phyloP scores from a whole-genome alignment of 2,329 filamentous ascomycete species.

The Xylariales sp. region DNA sequence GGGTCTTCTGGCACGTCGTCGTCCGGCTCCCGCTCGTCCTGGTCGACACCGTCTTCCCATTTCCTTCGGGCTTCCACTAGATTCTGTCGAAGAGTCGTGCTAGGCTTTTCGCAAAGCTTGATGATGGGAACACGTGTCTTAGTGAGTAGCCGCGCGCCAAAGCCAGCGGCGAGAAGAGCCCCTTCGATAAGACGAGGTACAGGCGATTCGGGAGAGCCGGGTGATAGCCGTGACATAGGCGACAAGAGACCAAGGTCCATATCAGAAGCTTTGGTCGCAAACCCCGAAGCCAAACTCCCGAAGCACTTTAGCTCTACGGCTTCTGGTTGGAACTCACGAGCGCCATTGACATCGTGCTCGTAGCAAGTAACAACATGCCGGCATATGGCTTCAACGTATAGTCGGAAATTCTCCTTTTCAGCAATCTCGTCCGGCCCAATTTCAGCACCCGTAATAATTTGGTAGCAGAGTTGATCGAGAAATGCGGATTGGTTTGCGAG shows the following conservation, averaged over 20 bases:
- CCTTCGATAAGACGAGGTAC: conserved; percentile 82
- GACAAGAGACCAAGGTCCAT: conserved; percentile 88
- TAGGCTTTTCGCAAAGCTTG: conserved; percentile 82
- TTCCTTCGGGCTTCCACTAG: conserved; percentile 74
- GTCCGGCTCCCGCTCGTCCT: conserved; percentile 55
- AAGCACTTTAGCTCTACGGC: conserved; percentile 80
- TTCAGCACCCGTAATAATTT: conserved; percentile 68
- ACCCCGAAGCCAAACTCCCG: conserved; percentile 85
- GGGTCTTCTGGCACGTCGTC: conserved; percentile 49
- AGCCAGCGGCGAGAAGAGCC: conserved; percentile 75
- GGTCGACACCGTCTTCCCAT: conserved; percentile 72
- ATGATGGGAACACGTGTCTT: conserved; percentile 87
- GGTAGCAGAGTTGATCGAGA: conserved; percentile 61
- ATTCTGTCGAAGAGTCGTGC: conserved; percentile 67
- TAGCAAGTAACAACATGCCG: conserved; percentile 66
- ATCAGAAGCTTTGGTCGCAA: conserved; percentile 87
- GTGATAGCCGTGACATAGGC: conserved; percentile 65
- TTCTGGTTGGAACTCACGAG: conserved; percentile 60
- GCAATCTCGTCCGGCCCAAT: conserved; percentile 72
- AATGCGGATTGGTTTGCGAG: conserved; percentile 60
- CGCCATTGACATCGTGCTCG: conserved; percentile 57
- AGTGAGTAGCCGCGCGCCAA: conserved; percentile 81
- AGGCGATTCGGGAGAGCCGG: conserved; percentile 65
- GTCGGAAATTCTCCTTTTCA: conserved; percentile 78
- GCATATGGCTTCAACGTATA: conserved; percentile 72